These are phyloP conservation scores for Arthrobotrys megalospora DNA, from an alignment of 2,329 filamentous ascomycete species.

Conservation along the genomic window DNA sequence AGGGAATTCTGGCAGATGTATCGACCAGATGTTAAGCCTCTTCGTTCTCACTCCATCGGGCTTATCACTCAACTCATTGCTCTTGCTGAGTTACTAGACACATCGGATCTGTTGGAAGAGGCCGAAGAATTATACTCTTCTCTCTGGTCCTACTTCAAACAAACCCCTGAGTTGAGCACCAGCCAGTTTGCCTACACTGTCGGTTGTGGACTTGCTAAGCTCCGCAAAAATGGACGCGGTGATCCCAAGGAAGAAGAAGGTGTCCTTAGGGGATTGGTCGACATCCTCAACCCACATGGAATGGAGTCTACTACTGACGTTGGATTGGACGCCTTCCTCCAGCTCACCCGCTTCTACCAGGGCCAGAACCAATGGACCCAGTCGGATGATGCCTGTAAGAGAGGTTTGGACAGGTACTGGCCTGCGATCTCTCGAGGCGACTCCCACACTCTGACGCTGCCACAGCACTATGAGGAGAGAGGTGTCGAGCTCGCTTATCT, in stretches of 20 bases:
- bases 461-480: slow-evolving; percentile 34
- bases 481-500: slow-evolving; percentile 34
- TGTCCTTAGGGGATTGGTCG: slow-evolving; percentile 33
- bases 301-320: slow-evolving; percentile 6
- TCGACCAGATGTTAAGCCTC: slow-evolving; percentile 31
- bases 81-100: slow-evolving; percentile 32
- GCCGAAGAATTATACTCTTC: slow-evolving; percentile 43
- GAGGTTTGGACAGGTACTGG: slow-evolving; percentile 26
- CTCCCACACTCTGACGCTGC: slow-evolving; percentile 23
- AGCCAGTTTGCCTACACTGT: slow-evolving; percentile 39
- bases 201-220: slow-evolving; percentile 31
- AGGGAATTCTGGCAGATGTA: slow-evolving; percentile 47
- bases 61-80: slow-evolving; percentile 23
- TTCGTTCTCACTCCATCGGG: slow-evolving; percentile 32
- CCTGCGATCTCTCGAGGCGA: slow-evolving; percentile 13
- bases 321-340: slow-evolving; percentile 42
- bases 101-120: slow-evolving; percentile 31
- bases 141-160: slow-evolving; percentile 42
- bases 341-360: slow-evolving; percentile 40
- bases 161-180: slow-evolving; percentile 31
- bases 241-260: slow-evolving; percentile 45
- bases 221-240: slow-evolving; percentile 27
- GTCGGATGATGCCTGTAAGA: not conserved
- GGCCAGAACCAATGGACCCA: slow-evolving; percentile 7
- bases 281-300: slow-evolving; percentile 37